Evolutionary conservation across 2,329 filamentous ascomycete species (phyloP).

Genomic region (Penicillium griseofulvum): DNA sequence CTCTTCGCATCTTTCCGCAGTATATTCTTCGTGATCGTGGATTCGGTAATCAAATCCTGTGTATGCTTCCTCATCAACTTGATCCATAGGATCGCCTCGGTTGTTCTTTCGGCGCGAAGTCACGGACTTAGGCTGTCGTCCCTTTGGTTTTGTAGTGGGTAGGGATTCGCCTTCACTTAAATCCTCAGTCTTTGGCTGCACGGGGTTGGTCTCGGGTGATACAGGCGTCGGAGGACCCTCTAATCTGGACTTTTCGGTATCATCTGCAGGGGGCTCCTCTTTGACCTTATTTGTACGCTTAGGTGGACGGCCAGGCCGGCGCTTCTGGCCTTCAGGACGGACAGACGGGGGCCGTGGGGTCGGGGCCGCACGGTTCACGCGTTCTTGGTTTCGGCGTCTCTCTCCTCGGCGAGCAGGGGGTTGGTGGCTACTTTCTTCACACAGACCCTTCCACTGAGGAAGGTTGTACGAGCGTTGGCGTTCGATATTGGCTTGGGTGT

Average conservation of each 20-base stretch:
- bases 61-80: constrained; percentile 86
- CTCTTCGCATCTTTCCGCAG: constrained; percentile 86
- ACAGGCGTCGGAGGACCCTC: constrained; percentile 55
- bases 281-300: constrained; percentile 40
- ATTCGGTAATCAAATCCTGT: constrained; percentile 87
- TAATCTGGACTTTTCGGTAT: constrained; percentile 40
- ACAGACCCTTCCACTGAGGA: constrained; percentile 90
- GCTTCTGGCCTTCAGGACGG: constrained; percentile 46
- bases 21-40: constrained; percentile 79
- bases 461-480: constrained; percentile 95
- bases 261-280: constrained; percentile 37
- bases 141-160: constrained; percentile 46
- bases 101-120: constrained; percentile 86
- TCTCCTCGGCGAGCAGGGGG: constrained; percentile 83
- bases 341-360: constrained; percentile 34
- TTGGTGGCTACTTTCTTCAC: constrained; percentile 92
- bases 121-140: constrained; percentile 66
- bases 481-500: constrained; percentile 94
- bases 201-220: constrained; percentile 53
- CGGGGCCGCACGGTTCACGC: constrained; percentile 39
- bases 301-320: constrained; percentile 43
- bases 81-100: constrained; percentile 70
- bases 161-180: constrained; percentile 45
- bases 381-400: constrained; percentile 50
- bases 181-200: constrained; percentile 57